Base-by-base conservation (phyloP, 495 filamentous ascomycete genomes). In the Terfezia claveryi region DNA sequence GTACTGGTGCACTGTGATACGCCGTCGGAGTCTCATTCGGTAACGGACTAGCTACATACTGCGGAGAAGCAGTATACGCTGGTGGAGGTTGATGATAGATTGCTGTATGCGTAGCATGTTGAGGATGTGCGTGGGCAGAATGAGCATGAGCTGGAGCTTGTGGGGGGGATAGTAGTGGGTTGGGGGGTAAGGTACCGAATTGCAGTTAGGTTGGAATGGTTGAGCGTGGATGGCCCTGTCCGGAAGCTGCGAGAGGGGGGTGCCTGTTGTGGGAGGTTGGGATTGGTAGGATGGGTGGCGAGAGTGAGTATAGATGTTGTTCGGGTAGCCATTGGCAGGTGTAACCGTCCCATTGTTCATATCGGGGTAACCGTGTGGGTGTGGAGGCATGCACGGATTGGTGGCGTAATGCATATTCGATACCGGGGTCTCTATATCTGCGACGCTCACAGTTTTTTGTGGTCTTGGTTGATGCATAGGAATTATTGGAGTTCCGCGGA, bases 401-500 rank as follows among this genome's bases (percentile, higher is more conserved):
- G 61, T 64, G 52, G 83, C 78, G 59, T 84, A 80, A 2, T 75
- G 71, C 61, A 82, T 74, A 7, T 32, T 32, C 17, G 73, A 80
- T 17, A 75, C 80, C 2, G 92, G 87, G 23, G 80, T 86, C 66
- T 96, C 91, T 58, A 99, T 95, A 63, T 85, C 87, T 36, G 87
- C 85, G 55, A 96, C 81, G 27, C 91, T 95, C 32, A 99, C 82
- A 3, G 87, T 72, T 71, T 95, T 94, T 68, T 96, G 87, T 4
- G 91, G 91, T 49, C 86, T 82, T 53, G 91, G 91, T 65, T 99
- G 91, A 63, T 96, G 85, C 83, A 96, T 94, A 7, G 87, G 83
- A 41, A 95, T 79, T 23, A 63, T 66, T 23, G 76, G 73, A 50
- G 71, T 80, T 50, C 76, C 76, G 55, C 80, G 80, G 64, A 79